These are phyloP conservation scores for Ogataea pilisensis DNA, from an alignment of 805 yeast genomes.

Conservation along the genomic window DNA sequence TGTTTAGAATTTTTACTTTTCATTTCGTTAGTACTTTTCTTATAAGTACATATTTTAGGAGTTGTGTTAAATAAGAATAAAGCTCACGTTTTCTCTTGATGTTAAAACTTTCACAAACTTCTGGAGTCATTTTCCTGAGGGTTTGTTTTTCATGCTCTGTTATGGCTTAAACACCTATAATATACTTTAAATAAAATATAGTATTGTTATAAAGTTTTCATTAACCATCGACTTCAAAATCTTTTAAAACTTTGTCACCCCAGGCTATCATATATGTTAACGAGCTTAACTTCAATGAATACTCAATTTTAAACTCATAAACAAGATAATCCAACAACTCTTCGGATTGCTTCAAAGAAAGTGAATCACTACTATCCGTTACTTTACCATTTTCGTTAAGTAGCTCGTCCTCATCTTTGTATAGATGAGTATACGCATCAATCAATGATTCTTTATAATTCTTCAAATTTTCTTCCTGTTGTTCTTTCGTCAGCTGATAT, in stretches of 20 bases:
- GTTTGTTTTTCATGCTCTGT: too few relatives aligned
- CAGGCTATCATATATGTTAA: background rate
- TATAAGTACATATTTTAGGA: too few relatives aligned
- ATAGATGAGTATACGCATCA: constrained; percentile 12
- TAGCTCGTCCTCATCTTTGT: constrained; percentile 14
- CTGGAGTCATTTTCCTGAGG: too few relatives aligned
- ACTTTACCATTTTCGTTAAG: constrained; percentile 1
- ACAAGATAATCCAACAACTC: constrained; percentile 9
- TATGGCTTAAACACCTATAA: too few relatives aligned
- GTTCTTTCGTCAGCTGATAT: background rate
- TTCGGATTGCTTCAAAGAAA: background rate
- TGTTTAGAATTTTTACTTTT: too few relatives aligned
- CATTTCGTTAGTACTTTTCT: too few relatives aligned
- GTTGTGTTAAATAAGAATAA: too few relatives aligned
- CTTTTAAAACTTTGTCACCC: background rate
- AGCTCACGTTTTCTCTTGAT: too few relatives aligned
- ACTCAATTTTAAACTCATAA: constrained; percentile 1
- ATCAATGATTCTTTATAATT: constrained; percentile 10
- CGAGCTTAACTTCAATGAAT: background rate
- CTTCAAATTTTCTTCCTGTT: background rate
- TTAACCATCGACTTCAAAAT: too few relatives aligned
- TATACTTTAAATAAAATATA: too few relatives aligned
- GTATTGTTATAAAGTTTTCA: too few relatives aligned
- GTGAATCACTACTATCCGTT: background rate
- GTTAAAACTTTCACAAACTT: too few relatives aligned